These are phyloP conservation scores for Elsinoe australis DNA, from an alignment of 2,329 filamentous ascomycete genomes.

Conservation along the genomic window DNA sequence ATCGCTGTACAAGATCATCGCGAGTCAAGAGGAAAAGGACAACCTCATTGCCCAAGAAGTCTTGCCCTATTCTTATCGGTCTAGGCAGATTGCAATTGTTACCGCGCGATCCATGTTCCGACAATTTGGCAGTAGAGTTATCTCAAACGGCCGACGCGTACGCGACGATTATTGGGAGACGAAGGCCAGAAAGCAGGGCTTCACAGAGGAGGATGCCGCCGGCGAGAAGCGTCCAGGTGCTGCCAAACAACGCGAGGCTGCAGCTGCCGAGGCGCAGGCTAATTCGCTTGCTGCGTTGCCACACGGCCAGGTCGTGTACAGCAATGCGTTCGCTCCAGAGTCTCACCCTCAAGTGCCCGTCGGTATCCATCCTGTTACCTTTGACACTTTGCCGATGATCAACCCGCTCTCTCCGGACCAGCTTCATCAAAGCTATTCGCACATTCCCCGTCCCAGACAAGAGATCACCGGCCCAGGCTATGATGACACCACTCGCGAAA, in stretches of 20 bases:
- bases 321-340: constrained; percentile 42
- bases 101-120: constrained; percentile 98
- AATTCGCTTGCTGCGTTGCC: constrained; percentile 57
- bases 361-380: constrained; percentile 63
- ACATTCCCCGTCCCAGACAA: constrained; percentile 76
- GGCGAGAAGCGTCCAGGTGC: constrained; percentile 94
- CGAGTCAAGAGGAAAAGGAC: constrained; percentile 91
- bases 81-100: constrained; percentile 96
- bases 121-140: constrained; percentile 91
- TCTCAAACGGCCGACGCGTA: constrained; percentile 80
- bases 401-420: constrained; percentile 73
- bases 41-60: constrained; percentile 93
- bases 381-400: constrained; percentile 74
- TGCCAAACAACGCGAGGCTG: constrained; percentile 77
- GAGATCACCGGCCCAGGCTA: constrained; percentile 83
- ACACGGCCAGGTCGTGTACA: constrained; percentile 84
- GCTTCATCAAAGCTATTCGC: constrained; percentile 72
- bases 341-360: constrained; percentile 37
- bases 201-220: constrained; percentile 91
- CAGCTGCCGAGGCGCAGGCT: constrained; percentile 54
- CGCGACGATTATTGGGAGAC: constrained; percentile 98
- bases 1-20: constrained; percentile 95
- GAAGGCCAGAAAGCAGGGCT: constrained; percentile 93
- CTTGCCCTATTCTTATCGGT: constrained; percentile 92
- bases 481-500: constrained; percentile 74